These are phyloP conservation scores for Globisporangium megalacanthum DNA, from an alignment of 352 stramenopile genomes.

Conservation along the genomic window DNA sequence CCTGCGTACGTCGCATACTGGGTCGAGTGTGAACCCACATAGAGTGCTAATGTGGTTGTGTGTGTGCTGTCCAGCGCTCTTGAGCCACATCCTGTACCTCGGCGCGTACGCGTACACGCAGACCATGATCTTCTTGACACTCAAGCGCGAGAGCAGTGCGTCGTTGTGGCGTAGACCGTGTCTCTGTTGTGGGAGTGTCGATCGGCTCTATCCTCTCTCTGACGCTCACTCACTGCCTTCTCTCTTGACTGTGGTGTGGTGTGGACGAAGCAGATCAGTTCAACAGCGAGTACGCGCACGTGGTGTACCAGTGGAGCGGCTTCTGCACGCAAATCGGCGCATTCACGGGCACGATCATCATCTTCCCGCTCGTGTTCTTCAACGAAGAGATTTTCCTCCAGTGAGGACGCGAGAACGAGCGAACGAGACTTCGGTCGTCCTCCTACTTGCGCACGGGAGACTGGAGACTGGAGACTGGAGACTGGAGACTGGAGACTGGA, in stretches of 20 bases:
- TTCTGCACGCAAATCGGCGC: conserved; percentile 59
- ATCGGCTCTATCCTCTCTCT: no score
- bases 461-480: no score
- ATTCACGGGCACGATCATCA: conserved; percentile 47
- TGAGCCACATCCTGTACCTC: conserved; percentile 48
- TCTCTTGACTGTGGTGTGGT: neutral
- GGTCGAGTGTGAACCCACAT: no score
- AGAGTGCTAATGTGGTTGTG: no score
- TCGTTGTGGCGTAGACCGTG: no score
- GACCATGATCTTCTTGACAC: conserved; percentile 66
- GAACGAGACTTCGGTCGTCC: no score
- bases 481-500: no score
- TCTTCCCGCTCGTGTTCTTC: conserved; percentile 68
- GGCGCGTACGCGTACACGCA: conserved; percentile 61
- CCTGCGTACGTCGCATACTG: conserved; percentile 41
- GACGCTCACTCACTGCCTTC: no score
- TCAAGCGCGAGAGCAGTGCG: conserved; percentile 49
- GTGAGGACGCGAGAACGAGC: neutral
- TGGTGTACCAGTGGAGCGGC: conserved; percentile 68
- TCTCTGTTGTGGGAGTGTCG: no score
- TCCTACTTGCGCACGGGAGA: no score
- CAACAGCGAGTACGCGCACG: conserved; percentile 26
- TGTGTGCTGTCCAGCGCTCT: conserved; percentile 36
- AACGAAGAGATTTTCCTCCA: conserved; percentile 38
- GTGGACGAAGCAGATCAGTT: conserved; percentile 20